Base-by-base conservation (phyloP, 345 rosid species). In the Lepidium africanum region DNA sequence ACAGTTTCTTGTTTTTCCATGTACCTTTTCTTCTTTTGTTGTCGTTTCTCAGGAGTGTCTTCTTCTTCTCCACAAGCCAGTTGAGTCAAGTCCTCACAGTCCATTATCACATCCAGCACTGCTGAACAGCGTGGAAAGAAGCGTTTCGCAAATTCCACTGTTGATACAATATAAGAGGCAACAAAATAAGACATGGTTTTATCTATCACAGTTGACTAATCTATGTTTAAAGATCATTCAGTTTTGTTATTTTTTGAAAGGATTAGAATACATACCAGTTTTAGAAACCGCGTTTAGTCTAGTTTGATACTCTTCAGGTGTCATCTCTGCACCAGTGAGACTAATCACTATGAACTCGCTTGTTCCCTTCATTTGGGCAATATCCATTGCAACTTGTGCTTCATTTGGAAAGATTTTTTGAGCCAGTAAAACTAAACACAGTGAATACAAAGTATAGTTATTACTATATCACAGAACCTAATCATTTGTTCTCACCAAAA, bases 121-220 rank as follows among this genome's bases (percentile, higher is more conserved):
- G n/a, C 57, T 1, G 95, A 92, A 75, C 96, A 92, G 9, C 86
- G 85, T n/a, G 98, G 98, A 71, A 86, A 89, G 50, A 80, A 86
- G 10, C 78, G 76, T 76, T 85, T 90, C 38, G 91, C 98, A 2
- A 86, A 85, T 64, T 86, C 96, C 70, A 90, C 96, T 92, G 84
- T 57, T 49, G 67, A 39, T 13, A 64, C 42, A 71, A 17, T 48
- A n/a, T 8, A 14, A n/a, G 47, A 43, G 49, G 37, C 70, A 35
- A 41, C 35, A 70, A 48, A 27, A 38, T 68, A 30, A 47, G 46
- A 27, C 47, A 19, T 7, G 16, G 39, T 3, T 45, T 32, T 15
- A 5, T 61, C 6, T 42, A 10, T 60, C 15, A 1, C 37, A 37
- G 27, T 12, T 15, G 33, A 38, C 35, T 27, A 8, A 19, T 6